These are phyloP conservation scores for Westerdykella aurantiaca DNA, from an alignment of 2,329 filamentous ascomycete species.

Conservation along the genomic window DNA sequence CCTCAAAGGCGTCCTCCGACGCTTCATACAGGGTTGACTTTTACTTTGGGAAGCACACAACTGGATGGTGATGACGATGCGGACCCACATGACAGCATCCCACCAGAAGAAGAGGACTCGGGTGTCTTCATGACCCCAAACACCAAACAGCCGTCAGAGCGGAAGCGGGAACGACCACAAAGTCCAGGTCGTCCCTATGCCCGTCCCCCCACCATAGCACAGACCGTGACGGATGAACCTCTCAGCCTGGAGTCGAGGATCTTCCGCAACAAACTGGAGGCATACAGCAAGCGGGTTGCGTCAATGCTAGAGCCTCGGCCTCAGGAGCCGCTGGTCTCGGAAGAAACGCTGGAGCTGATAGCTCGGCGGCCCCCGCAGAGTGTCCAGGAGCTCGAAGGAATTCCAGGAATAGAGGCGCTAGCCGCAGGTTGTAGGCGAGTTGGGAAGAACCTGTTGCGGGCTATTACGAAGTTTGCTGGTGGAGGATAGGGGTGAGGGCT, in stretches of 20 bases:
- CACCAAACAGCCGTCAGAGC: conserved; percentile 6
- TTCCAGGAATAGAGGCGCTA: conserved; percentile 22
- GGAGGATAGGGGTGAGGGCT: background rate
- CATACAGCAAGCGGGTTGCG: conserved; percentile 24
- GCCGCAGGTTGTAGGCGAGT: conserved; percentile 15
- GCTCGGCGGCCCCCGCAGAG: conserved; percentile 14
- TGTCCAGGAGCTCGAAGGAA: conserved; percentile 16
- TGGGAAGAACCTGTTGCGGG: conserved; percentile 20
- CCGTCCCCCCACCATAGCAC: background rate
- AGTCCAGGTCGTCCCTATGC: conserved; percentile 4
- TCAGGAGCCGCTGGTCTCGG: conserved; percentile 13
- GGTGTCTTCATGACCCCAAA: conserved; percentile 14
- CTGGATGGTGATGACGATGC: conserved; percentile 8
- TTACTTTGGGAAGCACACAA: conserved; percentile 18
- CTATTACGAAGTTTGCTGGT: conserved; percentile 22
- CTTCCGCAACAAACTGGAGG: conserved; percentile 24
- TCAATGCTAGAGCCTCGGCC: conserved; percentile 9
- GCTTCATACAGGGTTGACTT: conserved; percentile 15
- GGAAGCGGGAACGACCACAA: conserved; percentile 24
- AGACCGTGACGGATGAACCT: background rate
- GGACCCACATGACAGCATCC: background rate
- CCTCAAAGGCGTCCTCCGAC: conserved; percentile 10
- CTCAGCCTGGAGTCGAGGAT: conserved; percentile 11
- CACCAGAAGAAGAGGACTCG: conserved; percentile 7
- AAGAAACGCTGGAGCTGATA: conserved; percentile 18